phyloP scores from a whole-genome alignment of 257 asterid genomes.

The Solanum dulcamara region DNA sequence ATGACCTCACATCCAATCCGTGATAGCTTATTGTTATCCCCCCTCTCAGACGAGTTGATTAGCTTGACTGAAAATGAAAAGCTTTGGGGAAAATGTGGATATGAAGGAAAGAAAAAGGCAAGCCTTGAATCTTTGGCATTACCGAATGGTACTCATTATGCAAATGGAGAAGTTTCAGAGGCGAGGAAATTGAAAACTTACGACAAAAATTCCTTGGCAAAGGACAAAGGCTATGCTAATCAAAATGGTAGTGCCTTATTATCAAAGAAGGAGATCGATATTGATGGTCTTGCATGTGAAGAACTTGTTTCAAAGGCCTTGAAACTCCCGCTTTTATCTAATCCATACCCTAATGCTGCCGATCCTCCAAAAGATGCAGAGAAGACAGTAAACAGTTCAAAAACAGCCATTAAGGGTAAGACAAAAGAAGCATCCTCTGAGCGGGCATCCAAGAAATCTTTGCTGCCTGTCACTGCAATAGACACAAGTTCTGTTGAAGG shows the following conservation, averaged over 20 bases:
- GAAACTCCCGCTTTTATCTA: constrained; percentile 75
- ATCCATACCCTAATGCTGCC: constrained; percentile 19
- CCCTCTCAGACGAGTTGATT: constrained; percentile 59
- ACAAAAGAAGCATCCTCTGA: constrained; percentile 22
- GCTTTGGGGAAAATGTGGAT: constrained; percentile 32
- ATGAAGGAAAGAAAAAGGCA: constrained; percentile 19
- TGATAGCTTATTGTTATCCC: constrained; percentile 51
- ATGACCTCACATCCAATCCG: constrained; percentile 60
- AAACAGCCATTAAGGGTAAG: constrained; percentile 13
- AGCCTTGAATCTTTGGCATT: constrained; percentile 21
- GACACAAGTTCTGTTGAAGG: constrained; percentile 32
- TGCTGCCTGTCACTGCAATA: constrained; percentile 24
- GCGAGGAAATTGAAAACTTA: constrained; percentile 29
- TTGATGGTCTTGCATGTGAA: constrained; percentile 47
- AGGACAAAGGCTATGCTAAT: constrained; percentile 10
- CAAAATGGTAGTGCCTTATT: constrained; percentile 19
- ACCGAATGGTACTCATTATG: constrained; percentile 40
- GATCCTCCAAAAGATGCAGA: constrained; percentile 29
- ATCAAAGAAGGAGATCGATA: constrained; percentile 39
- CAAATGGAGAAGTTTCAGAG: constrained; percentile 28
- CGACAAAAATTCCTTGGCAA: constrained; percentile 20
- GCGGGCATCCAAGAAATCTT: constrained; percentile 28
- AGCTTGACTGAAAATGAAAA: constrained; percentile 31
- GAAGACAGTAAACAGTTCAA: constrained; percentile 11
- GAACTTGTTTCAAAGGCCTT: constrained; percentile 67